Base-by-base conservation (phyloP, 73 alveolate genomes). In the Symbiodinium pilosum region DNA sequence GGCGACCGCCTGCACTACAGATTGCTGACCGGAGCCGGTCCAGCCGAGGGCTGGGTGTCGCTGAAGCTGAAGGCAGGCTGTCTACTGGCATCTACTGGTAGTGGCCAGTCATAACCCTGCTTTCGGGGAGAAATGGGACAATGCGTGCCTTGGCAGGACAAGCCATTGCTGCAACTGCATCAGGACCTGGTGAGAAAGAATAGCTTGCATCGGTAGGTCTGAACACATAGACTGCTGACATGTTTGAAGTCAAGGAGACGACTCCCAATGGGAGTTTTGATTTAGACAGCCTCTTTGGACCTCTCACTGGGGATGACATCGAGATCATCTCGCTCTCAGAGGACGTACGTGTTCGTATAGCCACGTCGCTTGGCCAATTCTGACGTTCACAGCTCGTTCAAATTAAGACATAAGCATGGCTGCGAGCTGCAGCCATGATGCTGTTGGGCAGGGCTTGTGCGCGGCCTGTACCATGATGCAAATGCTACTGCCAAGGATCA, bases 11-110 rank as follows among this genome's bases (percentile, higher is more conserved):
- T 89, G 73, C 96, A 43, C 51, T 89, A 47, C 84, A 75, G 40
- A 24, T 77, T 26, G 71, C 77, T 89, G 56, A 51, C 51, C 9
- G 96, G 96, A n/a, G 47, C 34, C 42, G 96, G 96, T 21, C 96
- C 96, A 21, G 77, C 32, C 7, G 24, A 39, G 34, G 96, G 96
- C 36, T 89, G 96, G 96, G 96, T 59, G 18, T 68, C 88, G 26
- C 43, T 89, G 81, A 64, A 40, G 96, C 75, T 89, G 56, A 89
- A 89, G 87, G 96, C 43, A 14, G 40, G 77, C 4, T 14, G 73
- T 16, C 32, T n/a, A n/a, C n/a, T n/a, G n/a, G n/a, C n/a, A n/a
- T n/a, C n/a, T n/a, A n/a, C n/a, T n/a, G n/a, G n/a, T n/a, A n/a
- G n/a, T n/a, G n/a, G n/a, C n/a, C n/a, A n/a, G n/a, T n/a, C n/a